phyloP scores from a whole-genome alignment of 2,329 filamentous ascomycete genomes.

The Pyrenophora seminiperda region DNA sequence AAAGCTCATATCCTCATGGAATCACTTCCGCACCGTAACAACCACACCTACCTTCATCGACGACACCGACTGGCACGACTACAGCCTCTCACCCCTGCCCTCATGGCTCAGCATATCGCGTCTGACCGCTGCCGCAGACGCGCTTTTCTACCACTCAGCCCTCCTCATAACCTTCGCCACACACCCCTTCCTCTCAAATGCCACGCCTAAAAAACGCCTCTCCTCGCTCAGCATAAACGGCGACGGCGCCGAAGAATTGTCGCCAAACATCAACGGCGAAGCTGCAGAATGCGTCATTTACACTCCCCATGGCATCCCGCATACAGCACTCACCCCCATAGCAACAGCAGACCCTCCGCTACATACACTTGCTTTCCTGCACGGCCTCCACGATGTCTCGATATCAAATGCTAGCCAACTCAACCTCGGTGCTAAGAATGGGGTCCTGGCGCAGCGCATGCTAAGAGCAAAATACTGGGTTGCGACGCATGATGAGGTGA shows the following conservation, averaged over 20 bases:
- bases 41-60: conserved; percentile 55
- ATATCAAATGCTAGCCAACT: conserved; percentile 59
- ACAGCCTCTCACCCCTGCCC: conserved; percentile 56
- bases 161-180: conserved; percentile 62
- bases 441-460: conserved; percentile 59
- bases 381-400: conserved; percentile 68
- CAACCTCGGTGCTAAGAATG: conserved; percentile 68
- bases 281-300: conserved; percentile 64
- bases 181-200: conserved; percentile 32
- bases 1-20: conserved; percentile 61
- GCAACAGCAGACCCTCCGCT: conserved; percentile 54
- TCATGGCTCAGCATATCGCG: conserved; percentile 66
- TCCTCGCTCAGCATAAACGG: conserved; percentile 39
- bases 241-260: conserved; percentile 31
- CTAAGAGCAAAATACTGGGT: conserved; percentile 66
- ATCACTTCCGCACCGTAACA: conserved; percentile 63
- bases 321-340: conserved; percentile 54
- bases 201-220: conserved; percentile 37
- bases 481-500: conserved; percentile 68
- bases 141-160: conserved; percentile 63
- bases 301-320: conserved; percentile 66
- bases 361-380: conserved; percentile 63
- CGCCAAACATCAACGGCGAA: conserved; percentile 16
- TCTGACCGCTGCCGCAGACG: conserved; percentile 59
- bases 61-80: conserved; percentile 53